Conservation (phyloP, 2,329 filamentous ascomycete genomes). For the Aspergillus viridinutans region DNA sequence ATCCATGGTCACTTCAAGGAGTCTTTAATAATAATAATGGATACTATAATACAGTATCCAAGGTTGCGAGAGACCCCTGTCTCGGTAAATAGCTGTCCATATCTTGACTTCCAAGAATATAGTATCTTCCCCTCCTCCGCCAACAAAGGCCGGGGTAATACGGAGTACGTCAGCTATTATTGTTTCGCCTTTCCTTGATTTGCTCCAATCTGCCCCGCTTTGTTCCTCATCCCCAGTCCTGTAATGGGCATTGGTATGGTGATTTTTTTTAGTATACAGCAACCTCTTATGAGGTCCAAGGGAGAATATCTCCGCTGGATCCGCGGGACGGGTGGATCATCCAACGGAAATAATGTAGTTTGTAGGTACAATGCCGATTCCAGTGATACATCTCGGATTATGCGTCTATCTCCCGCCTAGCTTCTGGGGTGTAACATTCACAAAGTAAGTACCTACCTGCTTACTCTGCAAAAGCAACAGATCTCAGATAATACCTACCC, state of each 20-base stretch:
- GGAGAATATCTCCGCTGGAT: neutral
- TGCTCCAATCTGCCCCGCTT: neutral
- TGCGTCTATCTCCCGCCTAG: neutral
- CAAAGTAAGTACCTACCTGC: neutral
- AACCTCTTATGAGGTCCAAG: neutral
- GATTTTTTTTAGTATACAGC: neutral
- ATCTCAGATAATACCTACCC: neutral
- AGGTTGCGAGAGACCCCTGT: neutral
- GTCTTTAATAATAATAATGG: constrained; percentile 1
- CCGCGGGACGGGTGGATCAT: neutral
- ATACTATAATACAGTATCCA: neutral
- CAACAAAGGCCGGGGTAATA: too few species aligned
- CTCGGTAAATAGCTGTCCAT: neutral
- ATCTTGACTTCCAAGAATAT: too few species aligned
- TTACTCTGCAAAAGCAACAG: neutral
- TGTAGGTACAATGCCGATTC: neutral
- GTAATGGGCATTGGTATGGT: neutral
- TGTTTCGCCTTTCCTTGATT: neutral
- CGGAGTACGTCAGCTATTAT: neutral
- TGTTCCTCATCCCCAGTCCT: neutral
- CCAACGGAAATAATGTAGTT: neutral
- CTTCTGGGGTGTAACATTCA: neutral
- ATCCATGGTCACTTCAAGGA: constrained; percentile 32
- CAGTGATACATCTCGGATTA: neutral
- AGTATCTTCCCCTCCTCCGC: too few species aligned